Base-by-base conservation (phyloP, 2,329 filamentous ascomycete genomes). In the Diaporthe vexans region DNA sequence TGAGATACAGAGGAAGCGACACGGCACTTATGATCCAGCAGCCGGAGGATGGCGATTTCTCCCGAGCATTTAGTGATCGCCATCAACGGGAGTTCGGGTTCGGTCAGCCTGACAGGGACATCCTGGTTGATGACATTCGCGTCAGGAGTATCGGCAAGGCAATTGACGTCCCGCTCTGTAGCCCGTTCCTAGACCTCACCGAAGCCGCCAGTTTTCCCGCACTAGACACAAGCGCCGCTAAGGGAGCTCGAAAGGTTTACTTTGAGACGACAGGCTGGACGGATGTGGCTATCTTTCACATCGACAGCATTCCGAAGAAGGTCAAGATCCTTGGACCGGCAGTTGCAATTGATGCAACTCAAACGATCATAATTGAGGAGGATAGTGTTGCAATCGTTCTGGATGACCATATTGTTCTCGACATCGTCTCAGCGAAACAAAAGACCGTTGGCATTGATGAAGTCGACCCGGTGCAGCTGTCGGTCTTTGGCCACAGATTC, bases 1-100 rank as follows among this genome's bases (percentile, higher is more conserved):
- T 97, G 91, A 88, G 94, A 72, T 97, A 97, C 79, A 89, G 94
- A 33, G 94, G 94, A 9, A 97, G 94, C 0, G 94, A 97, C 79
- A 95, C 94, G 11, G 94, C 94, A 1, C 87, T 97, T 43, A 97
- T 97, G 94, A 90, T 97, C 65, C 84, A 95, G 76, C 94, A 92
- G 81, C 94, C 94, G 76, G 85, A 82, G 24, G 91, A 90, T 10
- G 90, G 93, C 26, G 89, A 93, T 13, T 95, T 93, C 93, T 92
- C 91, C 0, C 97, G 95, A 83, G 94, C 92, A 1, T 90, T 92
- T 77, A 94, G 94, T 0, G 58, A 29, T 15, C 70, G 72, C 8
- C 73, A 75, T 54, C 68, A 72, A 10, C 52, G 73, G 6, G 73
- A 75, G 35, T 56, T 75, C 8, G 65, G 70, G 4, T 75, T 75